Conservation (phyloP, 2,329 filamentous ascomycete genomes). For the Pseudogymnoascus sp. region DNA sequence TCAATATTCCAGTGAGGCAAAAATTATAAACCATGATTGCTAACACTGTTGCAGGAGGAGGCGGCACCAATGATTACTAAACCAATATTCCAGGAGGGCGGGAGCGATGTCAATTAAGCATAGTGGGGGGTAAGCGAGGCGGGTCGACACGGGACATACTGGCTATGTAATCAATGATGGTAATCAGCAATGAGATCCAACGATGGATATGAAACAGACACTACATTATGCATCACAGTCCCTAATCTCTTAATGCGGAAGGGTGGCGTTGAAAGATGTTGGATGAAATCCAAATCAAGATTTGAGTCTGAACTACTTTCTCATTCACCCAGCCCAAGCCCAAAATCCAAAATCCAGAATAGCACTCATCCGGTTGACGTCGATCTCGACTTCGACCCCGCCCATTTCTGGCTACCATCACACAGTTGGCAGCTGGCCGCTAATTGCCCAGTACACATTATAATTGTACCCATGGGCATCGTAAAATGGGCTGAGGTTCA, state of each 20-base stretch:
- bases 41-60: not conserved
- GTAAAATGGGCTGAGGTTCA: not conserved
- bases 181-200: too few relatives aligned
- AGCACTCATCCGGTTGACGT: not conserved
- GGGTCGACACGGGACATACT: too few relatives aligned
- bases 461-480: not conserved
- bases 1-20: not conserved
- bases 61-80: not conserved
- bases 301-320: not conserved
- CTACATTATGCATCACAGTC: too few relatives aligned
- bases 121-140: too few relatives aligned
- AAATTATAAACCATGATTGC: not conserved
- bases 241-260: too few relatives aligned
- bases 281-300: too few relatives aligned
- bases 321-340: not conserved
- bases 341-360: not conserved
- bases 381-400: not conserved
- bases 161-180: too few relatives aligned
- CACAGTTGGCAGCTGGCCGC: not conserved
- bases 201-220: too few relatives aligned
- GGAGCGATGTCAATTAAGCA: not conserved
- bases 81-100: not conserved
- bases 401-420: not conserved
- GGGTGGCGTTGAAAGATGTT: too few relatives aligned
- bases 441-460: not conserved